Evolutionary conservation across 139 green algal species (phyloP).

Genomic region (Micromonas commoda): DNA sequence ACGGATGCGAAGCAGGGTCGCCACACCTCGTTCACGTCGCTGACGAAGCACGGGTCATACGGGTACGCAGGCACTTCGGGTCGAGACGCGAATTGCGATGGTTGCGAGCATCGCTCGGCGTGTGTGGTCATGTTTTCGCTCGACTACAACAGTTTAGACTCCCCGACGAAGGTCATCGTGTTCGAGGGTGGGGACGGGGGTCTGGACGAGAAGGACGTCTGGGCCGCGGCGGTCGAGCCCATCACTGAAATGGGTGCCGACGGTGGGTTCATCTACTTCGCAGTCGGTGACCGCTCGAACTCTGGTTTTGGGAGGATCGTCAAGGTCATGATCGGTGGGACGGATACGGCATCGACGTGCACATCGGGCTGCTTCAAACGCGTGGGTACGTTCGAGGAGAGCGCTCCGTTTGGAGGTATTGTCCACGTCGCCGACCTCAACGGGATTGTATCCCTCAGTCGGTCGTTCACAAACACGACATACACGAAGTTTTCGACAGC

Average conservation of each 20-base stretch:
- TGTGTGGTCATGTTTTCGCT: conserved; percentile 11
- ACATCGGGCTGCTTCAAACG: neutral
- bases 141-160: neutral
- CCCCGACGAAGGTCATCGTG: neutral
- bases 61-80: conserved; percentile 15
- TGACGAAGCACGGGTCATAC: neutral
- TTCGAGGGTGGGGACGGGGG: neutral
- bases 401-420: neutral
- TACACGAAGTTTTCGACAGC: conserved; percentile 8
- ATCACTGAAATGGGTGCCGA: neutral
- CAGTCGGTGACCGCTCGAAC: neutral
- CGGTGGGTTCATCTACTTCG: neutral
- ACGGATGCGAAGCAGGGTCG: conserved; percentile 3
- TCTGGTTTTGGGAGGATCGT: neutral
- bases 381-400: conserved; percentile 5
- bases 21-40: neutral
- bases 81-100: neutral
- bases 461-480: neutral
- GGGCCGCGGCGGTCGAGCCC: neutral
- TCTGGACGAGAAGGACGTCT: neutral
- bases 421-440: neutral
- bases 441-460: neutral
- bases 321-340: conserved; percentile 3
- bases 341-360: neutral
- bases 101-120: neutral